Percentiles rank a stretch among this genome's conserved stretches.
Evolutionary conservation across 257 asterid genomes (phyloP).

Genomic region (Salvia miltiorrhiza): DNA sequence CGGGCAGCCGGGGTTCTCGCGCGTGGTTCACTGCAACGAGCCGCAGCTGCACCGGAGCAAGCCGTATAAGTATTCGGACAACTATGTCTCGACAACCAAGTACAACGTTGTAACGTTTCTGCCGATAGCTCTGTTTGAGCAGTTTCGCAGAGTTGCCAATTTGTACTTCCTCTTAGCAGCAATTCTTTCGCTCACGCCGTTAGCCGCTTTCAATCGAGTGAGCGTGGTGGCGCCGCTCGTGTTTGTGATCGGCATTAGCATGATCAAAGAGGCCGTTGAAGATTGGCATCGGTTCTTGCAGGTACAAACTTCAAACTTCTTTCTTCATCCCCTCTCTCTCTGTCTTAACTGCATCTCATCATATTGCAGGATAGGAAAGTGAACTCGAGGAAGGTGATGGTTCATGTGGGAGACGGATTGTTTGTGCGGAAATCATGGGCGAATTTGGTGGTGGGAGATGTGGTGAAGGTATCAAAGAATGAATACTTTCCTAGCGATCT

Average conservation of each 20-base stretch:
- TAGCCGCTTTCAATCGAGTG: slow-evolving; percentile 30
- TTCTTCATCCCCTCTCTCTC: background rate
- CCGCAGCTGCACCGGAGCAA: slow-evolving; percentile 41
- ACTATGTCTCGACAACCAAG: slow-evolving; percentile 61
- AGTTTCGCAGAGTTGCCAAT: slow-evolving; percentile 63
- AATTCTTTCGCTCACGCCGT: slow-evolving; percentile 37
- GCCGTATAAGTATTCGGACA: slow-evolving; percentile 40
- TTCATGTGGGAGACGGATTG: slow-evolving; percentile 43
- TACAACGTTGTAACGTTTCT: slow-evolving; percentile 49
- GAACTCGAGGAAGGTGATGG: slow-evolving; percentile 47
- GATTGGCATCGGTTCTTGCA: slow-evolving; percentile 67
- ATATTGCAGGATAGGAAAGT: slow-evolving; percentile 51
- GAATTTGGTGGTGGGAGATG: slow-evolving; percentile 48
- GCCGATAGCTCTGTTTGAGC: slow-evolving; percentile 62
- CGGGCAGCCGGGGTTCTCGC: slow-evolving; percentile 49
- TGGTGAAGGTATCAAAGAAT: slow-evolving; percentile 52
- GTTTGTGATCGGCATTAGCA: slow-evolving; percentile 58
- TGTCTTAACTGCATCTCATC: background rate
- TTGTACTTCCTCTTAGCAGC: slow-evolving; percentile 58
- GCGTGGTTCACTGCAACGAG: slow-evolving; percentile 55
- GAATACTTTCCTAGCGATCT: slow-evolving; percentile 63
- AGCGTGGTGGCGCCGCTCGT: slow-evolving; percentile 53
- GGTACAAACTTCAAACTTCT: slow-evolving; percentile 23
- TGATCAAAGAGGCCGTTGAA: slow-evolving; percentile 64
- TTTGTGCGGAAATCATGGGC: slow-evolving; percentile 44